Evolutionary conservation across 169 alveolate species (phyloP), one percentile per base, ranked within the genome.

Genomic region (Plasmodium malariae): DNA sequence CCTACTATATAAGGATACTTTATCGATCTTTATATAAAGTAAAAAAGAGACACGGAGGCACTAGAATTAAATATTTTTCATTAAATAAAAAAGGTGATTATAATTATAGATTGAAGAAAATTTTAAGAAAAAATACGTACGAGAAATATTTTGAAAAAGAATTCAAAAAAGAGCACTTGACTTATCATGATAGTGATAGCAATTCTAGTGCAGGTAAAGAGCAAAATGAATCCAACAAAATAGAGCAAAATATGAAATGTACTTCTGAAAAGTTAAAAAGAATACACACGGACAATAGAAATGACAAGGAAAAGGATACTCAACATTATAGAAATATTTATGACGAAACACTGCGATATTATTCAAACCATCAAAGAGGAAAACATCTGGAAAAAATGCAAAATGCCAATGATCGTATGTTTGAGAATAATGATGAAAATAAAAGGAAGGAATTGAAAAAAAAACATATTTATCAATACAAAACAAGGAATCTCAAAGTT

Each of bases 1-100:
- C 92, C 6, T 86, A 86, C 17, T 86, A 86, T 65, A 86, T 86
- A 6, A 86, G 92, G 51, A 86, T 86, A 86, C 55, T 86, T 7
- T 71, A 86, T 63, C 37, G 65, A 70, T 69, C 92, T 6, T 32
- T 71, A 32, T 70, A 86, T 86, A 86, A 71, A 65, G 49, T 32
- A 30, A 86, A 71, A 17, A 69, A 54, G 5, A 19, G 54, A 17
- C 34, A 78, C 24, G 55, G 69, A 14, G 63, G 34, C 43, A 36
- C 28, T 19, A 78, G 63, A 37, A 45, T 78, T 37, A 62, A 36
- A 19, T 30, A 43, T 37, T 63, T 62, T 40, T n/a, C 17, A 30
- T 37, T 78, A 17, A 24, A 60, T 36, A 83, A 68, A 83, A 83
- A 83, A 60, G 28, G 55, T 28, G 72, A 69, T 45, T 36, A 57